Evolutionary conservation across 208 protist species (phyloP).

Genomic region (Angomonas deanei): DNA sequence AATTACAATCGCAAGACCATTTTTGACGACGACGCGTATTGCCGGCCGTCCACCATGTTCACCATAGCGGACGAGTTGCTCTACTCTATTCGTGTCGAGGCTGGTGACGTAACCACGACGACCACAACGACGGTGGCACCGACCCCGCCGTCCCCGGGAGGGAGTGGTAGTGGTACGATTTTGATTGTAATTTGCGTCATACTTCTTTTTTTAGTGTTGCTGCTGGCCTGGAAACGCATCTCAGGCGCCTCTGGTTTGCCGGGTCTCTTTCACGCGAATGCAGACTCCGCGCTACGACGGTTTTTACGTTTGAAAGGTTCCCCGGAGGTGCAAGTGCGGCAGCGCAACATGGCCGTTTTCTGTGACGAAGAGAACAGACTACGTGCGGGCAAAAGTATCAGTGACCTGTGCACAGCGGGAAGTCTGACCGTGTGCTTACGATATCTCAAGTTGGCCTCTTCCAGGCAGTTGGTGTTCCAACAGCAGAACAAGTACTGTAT

Average conservation of each 20-base stretch:
- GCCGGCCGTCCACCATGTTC: not conserved
- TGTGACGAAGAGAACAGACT: not conserved
- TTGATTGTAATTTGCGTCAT: not conserved
- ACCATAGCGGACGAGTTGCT: not conserved
- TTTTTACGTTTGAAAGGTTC: not conserved
- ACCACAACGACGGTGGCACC: too few relatives aligned
- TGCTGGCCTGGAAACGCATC: not conserved
- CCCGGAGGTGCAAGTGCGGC: not conserved
- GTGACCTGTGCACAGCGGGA: not conserved
- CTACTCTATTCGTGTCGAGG: not conserved
- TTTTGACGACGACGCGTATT: not conserved
- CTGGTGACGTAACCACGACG: not conserved
- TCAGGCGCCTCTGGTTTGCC: not conserved
- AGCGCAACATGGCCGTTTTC: not conserved
- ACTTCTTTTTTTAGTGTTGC: not conserved
- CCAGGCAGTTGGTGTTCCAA: not conserved
- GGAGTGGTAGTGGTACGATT: not conserved
- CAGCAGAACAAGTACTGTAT: not conserved
- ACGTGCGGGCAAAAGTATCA: not conserved
- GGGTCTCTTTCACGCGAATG: not conserved
- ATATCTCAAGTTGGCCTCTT: not conserved
- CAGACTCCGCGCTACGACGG: not conserved
- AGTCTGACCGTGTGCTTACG: not conserved
- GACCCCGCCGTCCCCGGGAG: too few relatives aligned
- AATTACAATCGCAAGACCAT: not conserved